These are phyloP conservation scores for Aureobasidium sp. DNA, from an alignment of 2,329 filamentous ascomycete genomes.

Conservation along the genomic window DNA sequence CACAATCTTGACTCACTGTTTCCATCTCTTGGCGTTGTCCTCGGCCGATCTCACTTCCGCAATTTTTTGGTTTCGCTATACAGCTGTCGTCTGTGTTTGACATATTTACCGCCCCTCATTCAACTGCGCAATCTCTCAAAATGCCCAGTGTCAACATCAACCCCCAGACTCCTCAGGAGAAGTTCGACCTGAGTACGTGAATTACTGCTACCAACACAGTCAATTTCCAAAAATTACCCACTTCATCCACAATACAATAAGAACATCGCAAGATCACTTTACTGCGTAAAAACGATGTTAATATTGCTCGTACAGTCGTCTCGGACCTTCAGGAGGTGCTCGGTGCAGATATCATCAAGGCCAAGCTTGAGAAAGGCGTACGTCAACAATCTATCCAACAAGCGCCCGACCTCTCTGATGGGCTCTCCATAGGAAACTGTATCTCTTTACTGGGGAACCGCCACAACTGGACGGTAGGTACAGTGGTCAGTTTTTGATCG, in stretches of 20 bases:
- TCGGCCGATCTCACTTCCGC: neutral
- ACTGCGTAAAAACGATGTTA: too few relatives aligned
- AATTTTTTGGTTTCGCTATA: slow-evolving; percentile 1
- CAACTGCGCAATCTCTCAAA: neutral
- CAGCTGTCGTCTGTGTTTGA: neutral
- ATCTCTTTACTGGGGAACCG: slow-evolving; percentile 76
- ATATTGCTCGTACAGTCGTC: too few relatives aligned
- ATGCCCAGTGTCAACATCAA: neutral
- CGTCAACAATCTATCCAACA: neutral
- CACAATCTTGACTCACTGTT: neutral
- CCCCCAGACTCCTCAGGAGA: slow-evolving; percentile 41
- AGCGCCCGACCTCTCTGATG: neutral
- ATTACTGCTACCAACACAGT: too few relatives aligned
- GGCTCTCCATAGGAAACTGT: neutral
- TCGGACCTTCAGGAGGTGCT: neutral
- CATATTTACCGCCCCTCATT: neutral
- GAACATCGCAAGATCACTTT: too few relatives aligned
- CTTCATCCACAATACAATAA: too few relatives aligned
- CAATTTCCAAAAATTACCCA: too few relatives aligned
- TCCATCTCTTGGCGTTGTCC: neutral
- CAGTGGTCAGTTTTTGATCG: rapidly evolving
- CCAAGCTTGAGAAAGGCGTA: neutral
- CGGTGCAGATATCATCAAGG: neutral
- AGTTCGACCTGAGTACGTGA: slow-evolving; percentile 61
- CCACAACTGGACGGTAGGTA: slow-evolving; percentile 60